These are phyloP conservation scores for Starmerella cellae DNA, from an alignment of 805 yeast species.

Conservation along the genomic window DNA sequence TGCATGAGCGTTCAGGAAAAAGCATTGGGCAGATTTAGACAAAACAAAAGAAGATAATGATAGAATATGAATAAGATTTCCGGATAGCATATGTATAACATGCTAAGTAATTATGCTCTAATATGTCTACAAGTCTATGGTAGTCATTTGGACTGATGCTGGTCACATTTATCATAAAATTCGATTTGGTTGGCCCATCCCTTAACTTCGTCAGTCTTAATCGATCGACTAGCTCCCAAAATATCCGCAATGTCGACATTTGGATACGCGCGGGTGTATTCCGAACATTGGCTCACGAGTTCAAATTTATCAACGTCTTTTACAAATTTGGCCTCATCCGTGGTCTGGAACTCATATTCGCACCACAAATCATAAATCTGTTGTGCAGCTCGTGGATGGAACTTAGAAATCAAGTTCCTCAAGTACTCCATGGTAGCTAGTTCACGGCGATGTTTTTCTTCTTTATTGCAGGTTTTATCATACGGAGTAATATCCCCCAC, in stretches of 20 bases:
- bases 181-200: constrained; percentile 46
- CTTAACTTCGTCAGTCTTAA: constrained; percentile 60
- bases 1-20: too few species aligned
- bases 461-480: constrained; percentile 49
- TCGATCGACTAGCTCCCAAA: constrained; percentile 43
- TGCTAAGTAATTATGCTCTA: not conserved
- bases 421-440: constrained; percentile 56
- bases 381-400: constrained; percentile 46
- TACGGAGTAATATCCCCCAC: constrained; percentile 92
- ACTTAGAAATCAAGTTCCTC: constrained; percentile 46
- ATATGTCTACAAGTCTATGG: not conserved
- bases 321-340: constrained; percentile 74
- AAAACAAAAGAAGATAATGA: too few species aligned
- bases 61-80: too few species aligned
- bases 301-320: constrained; percentile 91
- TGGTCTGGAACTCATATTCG: constrained; percentile 76
- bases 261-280: constrained; percentile 60
- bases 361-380: constrained; percentile 66
- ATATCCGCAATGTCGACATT: constrained; percentile 55
- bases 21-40: too few species aligned
- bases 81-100: too few species aligned
- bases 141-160: too few species aligned
- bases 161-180: constrained; percentile 1
- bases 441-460: constrained; percentile 78
- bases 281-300: constrained; percentile 39